phyloP scores from a whole-genome alignment of 352 stramenopile genomes.

The Phytophthora tubulina region DNA sequence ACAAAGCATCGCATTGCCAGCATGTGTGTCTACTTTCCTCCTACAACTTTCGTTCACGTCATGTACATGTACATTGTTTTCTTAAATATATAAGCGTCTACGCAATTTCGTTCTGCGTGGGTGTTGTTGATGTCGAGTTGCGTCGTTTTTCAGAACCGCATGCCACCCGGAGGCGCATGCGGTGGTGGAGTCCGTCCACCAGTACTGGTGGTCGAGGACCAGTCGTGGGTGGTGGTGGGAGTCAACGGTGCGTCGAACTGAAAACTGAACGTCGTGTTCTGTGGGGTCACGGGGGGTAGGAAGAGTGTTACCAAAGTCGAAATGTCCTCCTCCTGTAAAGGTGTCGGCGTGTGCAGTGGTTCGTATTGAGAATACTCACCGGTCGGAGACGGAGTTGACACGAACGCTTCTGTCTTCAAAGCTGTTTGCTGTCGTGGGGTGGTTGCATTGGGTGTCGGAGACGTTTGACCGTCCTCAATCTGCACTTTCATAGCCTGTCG shows the following conservation, averaged over 20 bases:
- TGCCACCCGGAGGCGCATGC: constrained; percentile 3
- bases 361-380: constrained; percentile 34
- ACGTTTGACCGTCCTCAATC: background rate
- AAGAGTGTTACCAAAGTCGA: constrained; percentile 54
- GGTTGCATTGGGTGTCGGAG: constrained; percentile 13
- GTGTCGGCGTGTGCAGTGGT: constrained; percentile 50
- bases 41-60: constrained; percentile 11
- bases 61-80: constrained; percentile 6
- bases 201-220: constrained; percentile 25
- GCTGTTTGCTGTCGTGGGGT: background rate
- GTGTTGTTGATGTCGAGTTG: constrained; percentile 5
- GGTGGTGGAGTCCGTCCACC: constrained; percentile 13
- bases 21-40: background rate
- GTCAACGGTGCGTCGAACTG: background rate
- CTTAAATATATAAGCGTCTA: constrained; percentile 42
- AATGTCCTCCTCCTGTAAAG: constrained; percentile 54
- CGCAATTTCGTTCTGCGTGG: constrained; percentile 42
- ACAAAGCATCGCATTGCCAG: constrained; percentile 7
- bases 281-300: constrained; percentile 8
- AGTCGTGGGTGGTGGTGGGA: constrained; percentile 14
- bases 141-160: constrained; percentile 23
- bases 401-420: constrained; percentile 4
- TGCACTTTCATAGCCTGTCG: constrained; percentile 38
- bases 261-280: constrained; percentile 14
- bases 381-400: constrained; percentile 3